A percentile compares a stretch with the other conserved stretches of the same genome.
These are phyloP conservation scores for Blastocystis sp. DNA, from an alignment of 352 stramenopile genomes.

Conservation along the genomic window DNA sequence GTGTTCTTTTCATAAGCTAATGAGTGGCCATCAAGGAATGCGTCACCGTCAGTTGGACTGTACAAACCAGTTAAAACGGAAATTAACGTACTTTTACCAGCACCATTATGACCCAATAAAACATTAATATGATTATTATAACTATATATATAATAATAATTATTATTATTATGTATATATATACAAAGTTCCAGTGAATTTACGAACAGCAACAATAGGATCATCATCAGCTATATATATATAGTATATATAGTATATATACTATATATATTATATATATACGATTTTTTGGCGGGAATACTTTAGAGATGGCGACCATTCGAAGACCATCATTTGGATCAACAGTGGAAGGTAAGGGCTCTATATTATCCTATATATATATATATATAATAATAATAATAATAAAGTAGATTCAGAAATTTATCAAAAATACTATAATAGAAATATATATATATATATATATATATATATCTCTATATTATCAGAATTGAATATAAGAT, in stretches of 20 bases:
- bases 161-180: background rate
- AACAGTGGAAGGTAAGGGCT: background rate
- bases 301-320: conserved; percentile 10
- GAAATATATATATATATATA: background rate
- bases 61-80: conserved; percentile 43
- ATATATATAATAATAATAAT: background rate
- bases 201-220: conserved; percentile 23
- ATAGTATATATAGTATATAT: too few species aligned
- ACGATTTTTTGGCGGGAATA: conserved; percentile 1
- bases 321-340: background rate
- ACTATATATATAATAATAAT: conserved; percentile 2
- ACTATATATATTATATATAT: too few species aligned
- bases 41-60: conserved; percentile 39
- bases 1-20: conserved; percentile 47
- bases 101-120: conserved; percentile 46
- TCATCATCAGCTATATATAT: background rate
- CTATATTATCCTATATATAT: background rate
- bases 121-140: conserved; percentile 41
- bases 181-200: conserved; percentile 16
- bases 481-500: too few species aligned
- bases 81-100: conserved; percentile 46
- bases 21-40: conserved; percentile 40
- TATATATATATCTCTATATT: background rate
- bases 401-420: background rate
- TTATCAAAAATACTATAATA: background rate